Evolutionary conservation across 495 filamentous ascomycete species (phyloP), one percentile per base, ranked within the genome.

Genomic region (Podospora appendiculata): DNA sequence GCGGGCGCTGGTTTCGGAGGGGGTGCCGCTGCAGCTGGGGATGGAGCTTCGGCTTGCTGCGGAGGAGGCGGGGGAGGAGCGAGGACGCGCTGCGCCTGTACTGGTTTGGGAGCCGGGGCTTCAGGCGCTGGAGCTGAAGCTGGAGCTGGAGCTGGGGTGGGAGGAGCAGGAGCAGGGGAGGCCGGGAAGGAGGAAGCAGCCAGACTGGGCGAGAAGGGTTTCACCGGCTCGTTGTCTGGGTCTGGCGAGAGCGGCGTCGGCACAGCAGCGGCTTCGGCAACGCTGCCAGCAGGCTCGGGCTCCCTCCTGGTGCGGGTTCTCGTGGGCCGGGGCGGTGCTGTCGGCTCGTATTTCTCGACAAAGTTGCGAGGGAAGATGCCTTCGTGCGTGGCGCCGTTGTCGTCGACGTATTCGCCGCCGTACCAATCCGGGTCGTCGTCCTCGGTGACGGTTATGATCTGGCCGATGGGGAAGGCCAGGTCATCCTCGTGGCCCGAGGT

Each of bases 351-450:
- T 65, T 85, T 84, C 68, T 98, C 92, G 48, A 98, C 94, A 59
- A 98, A 98, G 71, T 97, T 98, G 62, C 83, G 86, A 12, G 93
- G 93, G 71, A 98, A 98, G 51, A 98, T 87, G 35, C 93, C 93
- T 63, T 95, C 87, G 57, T 83, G 79, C 60, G 86, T 90, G 46
- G 60, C 67, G 8, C 90, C 92, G 36, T 68, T 58, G 44, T 77
- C 80, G 65, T 95, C 88, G 51, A 82, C 75, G 63, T 95, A 97
- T 70, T 95, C 87, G 46, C 93, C 93, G 52, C 78, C 81, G 66
- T 96, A 98, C 93, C 93, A 98, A 59, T 97, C 93, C 43, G 76
- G 84, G 65, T 95, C 94, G 62, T 97, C 93, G 68, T 85, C 82
- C 19, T 86, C 90, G 17, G 88, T 95, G 45, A 98, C 93, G 40